A percentile compares a stretch with the other conserved stretches of the same genome.
phyloP scores from a whole-genome alignment of 1,284 basidiomycete genomes.

The Leccinum laetum region DNA sequence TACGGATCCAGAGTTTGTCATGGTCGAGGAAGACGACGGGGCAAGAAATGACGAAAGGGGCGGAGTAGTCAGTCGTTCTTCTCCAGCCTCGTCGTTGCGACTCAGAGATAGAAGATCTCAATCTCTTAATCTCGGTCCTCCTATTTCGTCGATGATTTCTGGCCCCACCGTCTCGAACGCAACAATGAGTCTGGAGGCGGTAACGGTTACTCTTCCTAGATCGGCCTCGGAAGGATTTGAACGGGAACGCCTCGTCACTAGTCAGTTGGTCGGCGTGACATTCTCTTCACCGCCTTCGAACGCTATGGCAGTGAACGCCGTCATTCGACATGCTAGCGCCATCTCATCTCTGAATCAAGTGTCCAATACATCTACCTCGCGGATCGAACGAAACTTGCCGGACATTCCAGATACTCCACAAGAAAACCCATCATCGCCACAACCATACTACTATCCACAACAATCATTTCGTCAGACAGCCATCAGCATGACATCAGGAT shows the following conservation, averaged over 20 bases:
- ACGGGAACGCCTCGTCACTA: slow-evolving; percentile 21
- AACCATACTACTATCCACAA: slow-evolving; percentile 15
- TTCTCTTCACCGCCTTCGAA: slow-evolving; percentile 24
- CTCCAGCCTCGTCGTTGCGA: slow-evolving; percentile 34
- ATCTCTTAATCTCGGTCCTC: slow-evolving; percentile 52
- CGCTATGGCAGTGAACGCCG: slow-evolving; percentile 10
- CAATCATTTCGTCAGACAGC: slow-evolving; percentile 57
- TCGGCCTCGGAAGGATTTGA: slow-evolving; percentile 29
- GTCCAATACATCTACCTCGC: slow-evolving; percentile 4
- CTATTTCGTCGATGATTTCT: slow-evolving; percentile 32
- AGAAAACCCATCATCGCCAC: slow-evolving; percentile 24
- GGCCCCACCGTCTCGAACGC: slow-evolving; percentile 25
- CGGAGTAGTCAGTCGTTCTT: slow-evolving; percentile 19
- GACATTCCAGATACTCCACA: slow-evolving; percentile 33
- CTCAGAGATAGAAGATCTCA: slow-evolving; percentile 58
- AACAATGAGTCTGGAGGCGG: slow-evolving; percentile 33
- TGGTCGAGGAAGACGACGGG: slow-evolving; percentile 50
- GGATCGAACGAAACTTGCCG: slow-evolving; percentile 31
- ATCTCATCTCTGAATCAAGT: slow-evolving; percentile 17
- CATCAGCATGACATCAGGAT: slow-evolving; percentile 65
- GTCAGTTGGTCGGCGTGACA: slow-evolving; percentile 16
- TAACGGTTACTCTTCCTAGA: slow-evolving; percentile 31
- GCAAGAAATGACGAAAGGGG: slow-evolving; percentile 36
- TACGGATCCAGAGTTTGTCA: slow-evolving; percentile 60
- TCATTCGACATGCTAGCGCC: slow-evolving; percentile 15